Evolutionary conservation across 495 filamentous ascomycete species (phyloP).

Genomic region (Elasticomyces elasticus): DNA sequence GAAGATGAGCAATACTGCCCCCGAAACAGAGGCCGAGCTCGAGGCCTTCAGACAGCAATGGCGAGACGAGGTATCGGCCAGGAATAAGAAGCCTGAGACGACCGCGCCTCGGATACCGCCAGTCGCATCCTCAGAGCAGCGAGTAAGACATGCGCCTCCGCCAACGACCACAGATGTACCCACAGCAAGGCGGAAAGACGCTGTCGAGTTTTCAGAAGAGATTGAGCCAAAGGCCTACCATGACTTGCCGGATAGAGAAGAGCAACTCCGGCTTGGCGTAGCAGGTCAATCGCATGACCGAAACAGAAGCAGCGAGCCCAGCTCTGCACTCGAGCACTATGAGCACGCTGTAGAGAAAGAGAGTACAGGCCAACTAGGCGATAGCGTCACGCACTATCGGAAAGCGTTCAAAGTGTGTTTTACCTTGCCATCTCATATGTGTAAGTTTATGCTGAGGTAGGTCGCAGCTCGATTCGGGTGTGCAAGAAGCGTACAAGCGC

Average conservation of each 20-base stretch:
- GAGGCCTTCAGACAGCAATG: conserved; percentile 73
- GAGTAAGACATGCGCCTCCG: background rate
- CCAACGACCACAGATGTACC: conserved; percentile 4
- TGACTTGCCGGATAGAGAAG: conserved; percentile 37
- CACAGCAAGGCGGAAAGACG: conserved; percentile 17
- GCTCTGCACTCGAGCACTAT: conserved; percentile 83
- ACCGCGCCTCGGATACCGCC: conserved; percentile 2
- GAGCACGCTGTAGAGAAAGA: conserved; percentile 87
- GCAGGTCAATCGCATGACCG: conserved; percentile 22
- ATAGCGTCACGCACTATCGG: conserved; percentile 80
- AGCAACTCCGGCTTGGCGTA: conserved; percentile 35
- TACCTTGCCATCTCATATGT: background rate
- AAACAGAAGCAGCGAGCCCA: conserved; percentile 42
- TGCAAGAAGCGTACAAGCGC: conserved; percentile 76
- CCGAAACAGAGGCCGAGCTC: conserved; percentile 53
- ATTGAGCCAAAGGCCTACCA: conserved; percentile 36
- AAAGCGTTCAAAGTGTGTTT: conserved; percentile 68
- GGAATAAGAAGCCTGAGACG: conserved; percentile 23
- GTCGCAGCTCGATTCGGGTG: conserved; percentile 62
- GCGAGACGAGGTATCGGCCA: conserved; percentile 66
- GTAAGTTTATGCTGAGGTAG: conserved; percentile 5
- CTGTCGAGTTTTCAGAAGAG: conserved; percentile 28
- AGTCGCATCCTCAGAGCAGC: background rate
- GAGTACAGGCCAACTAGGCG: conserved; percentile 70
- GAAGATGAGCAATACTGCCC: background rate